Conservation (phyloP, 2,329 filamentous ascomycete genomes). For the Penicillium sp. region DNA sequence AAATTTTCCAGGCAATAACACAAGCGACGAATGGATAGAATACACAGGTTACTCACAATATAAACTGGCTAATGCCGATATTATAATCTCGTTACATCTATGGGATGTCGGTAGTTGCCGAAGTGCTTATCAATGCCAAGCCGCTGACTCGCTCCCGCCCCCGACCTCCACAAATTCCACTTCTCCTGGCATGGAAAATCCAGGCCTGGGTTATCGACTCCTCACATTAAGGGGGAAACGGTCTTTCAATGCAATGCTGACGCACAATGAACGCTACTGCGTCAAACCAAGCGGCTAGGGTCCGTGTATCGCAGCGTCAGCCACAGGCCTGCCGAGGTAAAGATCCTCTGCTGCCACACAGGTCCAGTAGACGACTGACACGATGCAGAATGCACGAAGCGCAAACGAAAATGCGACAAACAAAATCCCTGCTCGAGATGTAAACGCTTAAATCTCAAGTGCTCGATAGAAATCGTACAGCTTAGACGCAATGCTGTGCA, state of each 20-base stretch:
- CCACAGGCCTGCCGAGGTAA: conserved; percentile 22
- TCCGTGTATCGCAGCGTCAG: conserved; percentile 21
- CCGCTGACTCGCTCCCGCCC: background rate
- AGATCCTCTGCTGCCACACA: background rate
- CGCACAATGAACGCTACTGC: background rate
- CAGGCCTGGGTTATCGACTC: background rate
- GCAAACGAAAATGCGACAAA: conserved; percentile 24
- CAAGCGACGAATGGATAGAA: too few relatives aligned
- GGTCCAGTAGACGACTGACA: conserved; percentile 6
- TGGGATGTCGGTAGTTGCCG: background rate
- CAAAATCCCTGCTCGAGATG: conserved; percentile 21
- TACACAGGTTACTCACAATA: background rate
- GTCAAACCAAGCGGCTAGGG: conserved; percentile 3
- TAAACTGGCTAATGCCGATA: background rate
- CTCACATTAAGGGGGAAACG: background rate
- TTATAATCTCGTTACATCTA: background rate
- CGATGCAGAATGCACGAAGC: conserved; percentile 21
- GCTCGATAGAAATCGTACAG: conserved; percentile 22
- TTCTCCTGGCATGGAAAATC: background rate
- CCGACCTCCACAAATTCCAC: background rate
- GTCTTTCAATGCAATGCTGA: background rate
- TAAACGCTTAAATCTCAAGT: conserved; percentile 18
- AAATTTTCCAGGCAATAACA: background rate
- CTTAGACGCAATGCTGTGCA: conserved; percentile 20
- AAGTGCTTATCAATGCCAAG: conserved; percentile 2